Evolutionary conservation across 2,329 filamentous ascomycete genomes (phyloP), one percentile per base, ranked within the genome.

Genomic region (Botryotinia convoluta): DNA sequence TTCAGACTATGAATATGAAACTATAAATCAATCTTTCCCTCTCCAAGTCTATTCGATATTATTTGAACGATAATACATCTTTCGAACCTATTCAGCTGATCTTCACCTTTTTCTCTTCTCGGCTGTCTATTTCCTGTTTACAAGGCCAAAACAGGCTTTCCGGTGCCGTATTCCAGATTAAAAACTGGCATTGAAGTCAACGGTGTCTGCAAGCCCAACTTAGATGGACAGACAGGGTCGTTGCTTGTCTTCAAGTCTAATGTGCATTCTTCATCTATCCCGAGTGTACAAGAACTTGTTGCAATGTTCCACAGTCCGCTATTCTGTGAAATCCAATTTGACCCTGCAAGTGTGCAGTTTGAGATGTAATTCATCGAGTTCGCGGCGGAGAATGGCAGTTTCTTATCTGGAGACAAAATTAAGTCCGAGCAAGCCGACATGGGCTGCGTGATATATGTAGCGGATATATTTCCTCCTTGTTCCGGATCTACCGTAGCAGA

Each of bases 351-450:
- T 39, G 42, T 44, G n/a, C 68, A 70, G 22, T 48, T 26, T 26
- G 54, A 37, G n/a, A 70, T 45, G 10, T 70, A 70, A 22, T 62
- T 70, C 54, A 35, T 35, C 8, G 48, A 42, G 26, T 60, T 70
- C 3, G 35, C 68, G 7, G 68, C 68, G 8, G 39, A 45, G 8
- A 70, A 44, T 29, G 51, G 51, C 16, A 70, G 29, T 35, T 61
- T 70, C 20, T 70, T 45, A 22, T 70, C 68, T n/a, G 68, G 32
- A 48, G 68, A 62, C 26, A 29, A 45, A n/a, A 69, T 69, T 10
- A 70, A 37, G 16, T 44, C 68, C 12, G 39, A 45, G 35, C 68
- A 70, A n/a, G 54, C 54, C 8, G 68, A 45, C 54, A 70, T 70
- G 32, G 68, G 68, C 37, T 61, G 37, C 7, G 45, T 37, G 10